phyloP scores from a whole-genome alignment of 2,329 filamentous ascomycete species.

The Ampelomyces quisqualis region DNA sequence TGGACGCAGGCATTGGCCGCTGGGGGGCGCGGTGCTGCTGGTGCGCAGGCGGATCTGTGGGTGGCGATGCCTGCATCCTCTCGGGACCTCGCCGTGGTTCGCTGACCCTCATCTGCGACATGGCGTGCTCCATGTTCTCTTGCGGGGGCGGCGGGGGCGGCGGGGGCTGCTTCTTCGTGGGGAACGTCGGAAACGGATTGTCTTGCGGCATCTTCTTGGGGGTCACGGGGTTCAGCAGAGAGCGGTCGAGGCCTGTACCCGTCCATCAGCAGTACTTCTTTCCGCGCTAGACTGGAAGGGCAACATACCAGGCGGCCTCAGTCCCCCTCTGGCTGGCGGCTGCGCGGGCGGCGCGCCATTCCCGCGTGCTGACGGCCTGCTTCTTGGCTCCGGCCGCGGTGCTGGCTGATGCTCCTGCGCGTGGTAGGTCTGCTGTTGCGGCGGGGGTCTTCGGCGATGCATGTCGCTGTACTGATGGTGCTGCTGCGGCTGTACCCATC shows the following conservation, averaged over 20 bases:
- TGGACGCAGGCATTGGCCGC: slow-evolving; percentile 21
- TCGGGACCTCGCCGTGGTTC: slow-evolving; percentile 17
- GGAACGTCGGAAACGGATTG: slow-evolving; percentile 53
- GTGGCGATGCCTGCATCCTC: slow-evolving; percentile 19
- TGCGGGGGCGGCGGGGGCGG: slow-evolving; percentile 12
- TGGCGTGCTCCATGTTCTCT: slow-evolving; percentile 35
- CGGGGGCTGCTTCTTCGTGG: slow-evolving; percentile 29
- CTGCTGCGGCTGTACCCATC: slow-evolving; percentile 31
- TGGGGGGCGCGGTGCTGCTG: slow-evolving; percentile 26
- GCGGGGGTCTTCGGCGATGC: slow-evolving; percentile 23
- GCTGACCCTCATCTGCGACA: slow-evolving; percentile 40
- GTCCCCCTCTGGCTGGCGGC: slow-evolving; percentile 28
- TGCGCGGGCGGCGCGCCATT: slow-evolving; percentile 21
- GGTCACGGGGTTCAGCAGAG: slow-evolving; percentile 29
- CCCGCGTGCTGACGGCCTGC: slow-evolving; percentile 26
- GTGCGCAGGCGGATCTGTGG: slow-evolving; percentile 25
- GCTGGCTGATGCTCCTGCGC: slow-evolving; percentile 26
- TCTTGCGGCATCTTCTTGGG: slow-evolving; percentile 42
- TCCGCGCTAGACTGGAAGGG: not conserved
- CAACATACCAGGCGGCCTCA: slow-evolving; percentile 34
- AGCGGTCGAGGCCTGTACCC: slow-evolving; percentile 33
- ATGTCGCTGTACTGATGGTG: slow-evolving; percentile 26
- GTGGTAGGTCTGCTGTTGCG: slow-evolving; percentile 26
- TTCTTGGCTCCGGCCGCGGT: slow-evolving; percentile 32
- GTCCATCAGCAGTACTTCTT: slow-evolving; percentile 7